Percentiles rank a stretch among this genome's conserved stretches.
Evolutionary conservation across 345 rosid species (phyloP).

Genomic region (Syzygium jambos): DNA sequence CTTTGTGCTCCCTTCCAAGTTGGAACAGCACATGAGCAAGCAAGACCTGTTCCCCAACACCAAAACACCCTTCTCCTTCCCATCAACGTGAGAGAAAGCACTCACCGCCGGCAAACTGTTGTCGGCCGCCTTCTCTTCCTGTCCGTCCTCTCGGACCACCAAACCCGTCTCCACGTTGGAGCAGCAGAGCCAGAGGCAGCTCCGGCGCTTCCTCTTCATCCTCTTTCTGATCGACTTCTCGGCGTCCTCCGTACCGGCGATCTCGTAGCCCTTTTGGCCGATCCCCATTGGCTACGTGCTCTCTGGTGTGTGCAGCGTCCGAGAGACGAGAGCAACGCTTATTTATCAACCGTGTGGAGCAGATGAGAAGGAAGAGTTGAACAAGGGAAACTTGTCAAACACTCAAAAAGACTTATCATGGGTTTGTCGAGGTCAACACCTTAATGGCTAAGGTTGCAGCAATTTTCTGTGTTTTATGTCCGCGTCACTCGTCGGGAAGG

Average conservation of each 20-base stretch:
- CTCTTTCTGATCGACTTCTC: background rate
- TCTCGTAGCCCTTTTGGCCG: background rate
- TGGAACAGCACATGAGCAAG: background rate
- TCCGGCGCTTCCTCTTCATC: background rate
- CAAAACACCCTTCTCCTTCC: background rate
- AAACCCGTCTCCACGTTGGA: background rate
- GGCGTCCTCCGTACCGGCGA: background rate
- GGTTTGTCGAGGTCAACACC: background rate
- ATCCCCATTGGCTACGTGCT: background rate
- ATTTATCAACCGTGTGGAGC: background rate
- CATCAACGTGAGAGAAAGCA: background rate
- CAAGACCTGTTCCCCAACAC: background rate
- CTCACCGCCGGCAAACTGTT: background rate
- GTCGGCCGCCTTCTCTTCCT: background rate
- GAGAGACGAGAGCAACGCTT: background rate
- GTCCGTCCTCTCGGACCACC: background rate
- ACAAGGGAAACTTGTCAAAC: background rate
- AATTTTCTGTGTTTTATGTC: background rate
- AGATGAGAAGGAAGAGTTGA: background rate
- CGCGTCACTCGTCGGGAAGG: accelerated
- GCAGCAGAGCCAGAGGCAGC: background rate
- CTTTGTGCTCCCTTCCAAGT: background rate
- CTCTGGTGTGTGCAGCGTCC: background rate
- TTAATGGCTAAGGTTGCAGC: background rate
- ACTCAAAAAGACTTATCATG: background rate